phyloP scores from a whole-genome alignment of 495 filamentous ascomycete species.

The Apiosordaria backusii region DNA sequence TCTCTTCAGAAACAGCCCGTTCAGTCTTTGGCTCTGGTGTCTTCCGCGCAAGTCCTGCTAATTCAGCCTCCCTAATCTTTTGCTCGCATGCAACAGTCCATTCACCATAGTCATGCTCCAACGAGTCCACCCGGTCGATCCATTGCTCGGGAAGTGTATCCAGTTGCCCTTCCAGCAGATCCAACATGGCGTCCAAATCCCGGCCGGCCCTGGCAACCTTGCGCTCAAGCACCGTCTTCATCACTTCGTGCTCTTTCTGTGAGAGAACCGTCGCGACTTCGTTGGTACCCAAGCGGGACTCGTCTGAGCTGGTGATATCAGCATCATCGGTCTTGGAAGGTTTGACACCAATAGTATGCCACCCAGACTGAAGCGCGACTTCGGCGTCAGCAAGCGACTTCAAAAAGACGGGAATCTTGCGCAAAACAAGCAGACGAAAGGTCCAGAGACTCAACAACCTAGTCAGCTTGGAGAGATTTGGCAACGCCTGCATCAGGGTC shows the following conservation, averaged over 20 bases:
- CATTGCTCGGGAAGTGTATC: slow-evolving; percentile 83
- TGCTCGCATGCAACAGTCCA: slow-evolving; percentile 59
- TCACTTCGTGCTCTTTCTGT: slow-evolving; percentile 54
- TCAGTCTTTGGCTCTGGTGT: background rate
- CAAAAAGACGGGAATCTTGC: slow-evolving; percentile 66
- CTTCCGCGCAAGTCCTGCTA: slow-evolving; percentile 16
- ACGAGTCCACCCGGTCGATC: slow-evolving; percentile 76
- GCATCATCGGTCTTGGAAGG: background rate
- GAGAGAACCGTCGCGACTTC: slow-evolving; percentile 17
- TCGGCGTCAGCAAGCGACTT: slow-evolving; percentile 61
- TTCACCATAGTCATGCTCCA: slow-evolving; percentile 74
- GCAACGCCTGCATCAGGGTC: slow-evolving; percentile 80
- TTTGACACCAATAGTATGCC: slow-evolving; percentile 52
- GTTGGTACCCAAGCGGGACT: background rate
- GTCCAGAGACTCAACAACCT: slow-evolving; percentile 70
- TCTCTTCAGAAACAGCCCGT: background rate
- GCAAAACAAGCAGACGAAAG: slow-evolving; percentile 68
- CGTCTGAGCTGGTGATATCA: slow-evolving; percentile 7
- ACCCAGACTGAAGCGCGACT: slow-evolving; percentile 58
- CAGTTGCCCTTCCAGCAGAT: slow-evolving; percentile 73
- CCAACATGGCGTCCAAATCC: slow-evolving; percentile 76
- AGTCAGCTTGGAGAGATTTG: slow-evolving; percentile 69
- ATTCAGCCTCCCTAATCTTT: slow-evolving; percentile 37
- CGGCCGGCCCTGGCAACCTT: slow-evolving; percentile 69
- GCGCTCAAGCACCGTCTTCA: slow-evolving; percentile 59